Percentiles rank a stretch among this genome's conserved stretches.
Evolutionary conservation across 169 alveolate genomes (phyloP).

Genomic region (Plasmodium knowlesi): DNA sequence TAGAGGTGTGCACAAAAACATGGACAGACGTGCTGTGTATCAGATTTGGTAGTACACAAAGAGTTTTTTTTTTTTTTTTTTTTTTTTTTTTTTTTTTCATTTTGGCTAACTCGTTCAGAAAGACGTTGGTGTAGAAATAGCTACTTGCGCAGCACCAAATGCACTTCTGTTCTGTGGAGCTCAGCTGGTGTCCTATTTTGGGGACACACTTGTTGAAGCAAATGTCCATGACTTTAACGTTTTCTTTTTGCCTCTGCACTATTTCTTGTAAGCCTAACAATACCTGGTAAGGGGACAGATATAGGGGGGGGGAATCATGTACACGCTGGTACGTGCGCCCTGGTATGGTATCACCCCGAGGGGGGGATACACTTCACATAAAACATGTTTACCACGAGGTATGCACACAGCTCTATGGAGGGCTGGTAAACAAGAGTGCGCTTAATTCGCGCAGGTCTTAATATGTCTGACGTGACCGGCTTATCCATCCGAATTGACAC

Average conservation of each 20-base stretch:
- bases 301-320: neutral
- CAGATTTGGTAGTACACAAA: neutral
- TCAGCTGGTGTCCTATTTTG: slow-evolving; percentile 47
- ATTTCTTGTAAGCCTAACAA: slow-evolving; percentile 62
- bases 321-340: neutral
- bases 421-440: neutral
- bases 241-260: slow-evolving; percentile 59
- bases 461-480: neutral
- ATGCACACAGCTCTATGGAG: neutral
- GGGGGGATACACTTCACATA: neutral
- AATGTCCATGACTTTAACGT: slow-evolving; percentile 71
- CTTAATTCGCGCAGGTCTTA: neutral
- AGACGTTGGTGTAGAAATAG: slow-evolving; percentile 68
- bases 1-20: neutral
- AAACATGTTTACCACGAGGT: neutral
- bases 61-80: neutral
- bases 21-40: neutral
- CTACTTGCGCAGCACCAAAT: slow-evolving; percentile 73
- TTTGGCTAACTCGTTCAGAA: slow-evolving; percentile 58
- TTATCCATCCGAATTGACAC: neutral
- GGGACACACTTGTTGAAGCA: slow-evolving; percentile 70
- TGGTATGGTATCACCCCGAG: neutral
- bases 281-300: slow-evolving; percentile 10
- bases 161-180: slow-evolving; percentile 55
- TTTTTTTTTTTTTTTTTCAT: neutral